phyloP scores from a whole-genome alignment of 495 filamentous ascomycete species.

The Penicillium alfredii region DNA sequence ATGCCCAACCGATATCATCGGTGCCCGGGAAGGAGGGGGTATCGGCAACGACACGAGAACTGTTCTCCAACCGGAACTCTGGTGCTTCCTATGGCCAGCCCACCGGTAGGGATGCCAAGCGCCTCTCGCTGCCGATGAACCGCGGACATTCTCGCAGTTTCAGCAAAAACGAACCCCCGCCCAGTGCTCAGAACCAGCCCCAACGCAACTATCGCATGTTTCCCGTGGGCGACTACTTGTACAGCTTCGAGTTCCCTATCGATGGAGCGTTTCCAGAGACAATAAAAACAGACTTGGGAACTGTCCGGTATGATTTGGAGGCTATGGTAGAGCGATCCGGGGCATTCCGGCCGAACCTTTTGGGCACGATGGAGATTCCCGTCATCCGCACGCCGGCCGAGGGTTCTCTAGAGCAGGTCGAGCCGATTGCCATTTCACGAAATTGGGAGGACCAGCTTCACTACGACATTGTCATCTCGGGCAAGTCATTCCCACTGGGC shows the following conservation, averaged over 20 bases:
- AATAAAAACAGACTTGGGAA: constrained; percentile 81
- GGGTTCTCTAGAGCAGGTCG: constrained; percentile 85
- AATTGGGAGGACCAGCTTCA: constrained; percentile 98
- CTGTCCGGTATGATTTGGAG: constrained; percentile 84
- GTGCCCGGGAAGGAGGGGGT: constrained; percentile 45
- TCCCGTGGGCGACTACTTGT: constrained; percentile 84
- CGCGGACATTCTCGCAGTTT: constrained; percentile 78
- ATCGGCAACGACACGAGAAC: constrained; percentile 35
- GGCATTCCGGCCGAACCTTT: constrained; percentile 84
- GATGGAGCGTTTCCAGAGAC: constrained; percentile 91
- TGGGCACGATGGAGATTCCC: constrained; percentile 76
- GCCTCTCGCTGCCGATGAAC: constrained; percentile 71
- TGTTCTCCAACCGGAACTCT: constrained; percentile 36
- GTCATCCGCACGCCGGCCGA: constrained; percentile 87
- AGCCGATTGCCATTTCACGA: constrained; percentile 93
- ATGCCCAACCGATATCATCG: constrained; percentile 35
- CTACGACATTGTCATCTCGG: constrained; percentile 97
- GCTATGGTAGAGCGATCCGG: constrained; percentile 83
- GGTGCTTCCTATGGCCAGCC: constrained; percentile 33
- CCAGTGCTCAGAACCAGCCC: constrained; percentile 53
- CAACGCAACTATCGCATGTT: constrained; percentile 90
- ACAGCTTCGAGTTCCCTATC: constrained; percentile 90
- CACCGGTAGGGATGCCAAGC: constrained; percentile 47
- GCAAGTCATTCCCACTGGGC: constrained; percentile 94
- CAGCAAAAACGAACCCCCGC: constrained; percentile 65